phyloP scores from a whole-genome alignment of 352 stramenopile genomes.

The Phytopythium sindhum region DNA sequence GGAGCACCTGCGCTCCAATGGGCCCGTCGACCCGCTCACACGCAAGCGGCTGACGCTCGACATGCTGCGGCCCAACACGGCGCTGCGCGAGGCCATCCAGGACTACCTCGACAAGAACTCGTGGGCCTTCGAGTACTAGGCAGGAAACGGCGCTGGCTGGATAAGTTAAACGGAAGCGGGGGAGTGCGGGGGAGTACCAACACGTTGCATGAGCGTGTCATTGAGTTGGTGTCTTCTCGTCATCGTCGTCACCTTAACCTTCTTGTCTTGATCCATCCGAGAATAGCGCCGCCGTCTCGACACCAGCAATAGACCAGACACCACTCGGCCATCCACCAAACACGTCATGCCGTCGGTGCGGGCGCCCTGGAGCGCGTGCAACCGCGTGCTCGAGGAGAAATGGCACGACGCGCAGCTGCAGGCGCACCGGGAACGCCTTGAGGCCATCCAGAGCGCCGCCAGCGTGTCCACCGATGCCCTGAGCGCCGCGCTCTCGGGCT shows the following conservation, averaged over 20 bases:
- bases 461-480: slow-evolving; percentile 19
- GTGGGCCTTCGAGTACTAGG: slow-evolving; percentile 72
- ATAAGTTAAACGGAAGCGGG: background rate
- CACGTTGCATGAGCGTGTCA: background rate
- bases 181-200: too few relatives aligned
- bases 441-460: slow-evolving; percentile 35
- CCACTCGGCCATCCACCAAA: background rate
- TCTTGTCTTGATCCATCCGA: background rate
- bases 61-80: slow-evolving; percentile 73
- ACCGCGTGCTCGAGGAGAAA: slow-evolving; percentile 37
- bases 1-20: slow-evolving; percentile 64
- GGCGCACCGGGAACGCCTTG: slow-evolving; percentile 40
- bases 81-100: slow-evolving; percentile 63
- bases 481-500: slow-evolving; percentile 22
- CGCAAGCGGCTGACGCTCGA: slow-evolving; percentile 56
- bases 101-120: slow-evolving; percentile 71
- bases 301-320: background rate
- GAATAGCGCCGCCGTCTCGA: background rate
- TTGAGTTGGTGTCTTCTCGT: background rate
- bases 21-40: slow-evolving; percentile 67
- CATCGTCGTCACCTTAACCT: background rate
- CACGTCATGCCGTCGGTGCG: slow-evolving; percentile 16
- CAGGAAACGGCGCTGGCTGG: too few relatives aligned
- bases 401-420: slow-evolving; percentile 35
- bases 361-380: slow-evolving; percentile 43